Base-by-base conservation (phyloP, 371 early-diverging fungal species). In the Syncephalis fuscata region DNA sequence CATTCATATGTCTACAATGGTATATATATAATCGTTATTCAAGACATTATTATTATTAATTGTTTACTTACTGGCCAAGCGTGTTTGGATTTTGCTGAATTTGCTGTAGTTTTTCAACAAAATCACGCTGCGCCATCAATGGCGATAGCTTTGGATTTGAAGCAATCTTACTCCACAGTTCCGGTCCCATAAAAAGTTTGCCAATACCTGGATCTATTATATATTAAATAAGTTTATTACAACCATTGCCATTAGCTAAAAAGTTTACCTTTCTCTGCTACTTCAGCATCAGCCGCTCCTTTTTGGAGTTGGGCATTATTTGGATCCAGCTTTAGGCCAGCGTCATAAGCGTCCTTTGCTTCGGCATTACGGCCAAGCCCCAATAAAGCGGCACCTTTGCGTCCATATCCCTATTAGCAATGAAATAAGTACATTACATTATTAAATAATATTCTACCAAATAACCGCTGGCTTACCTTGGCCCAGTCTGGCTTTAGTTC, bases 301-400 rank as follows among this genome's bases (percentile, higher is more conserved):
- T 80, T 80, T 60, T 71, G 65, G 32, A 86, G 58, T 26, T 50
- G 71, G 7, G 73, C 68, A 55, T 84, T 89, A 45, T 56, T 61
- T 20, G 89, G 88, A 48, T 89, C 90, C 25, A 80, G 7, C 55
- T 74, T 68, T 49, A 89, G 67, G 32, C 86, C 89, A 36, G 56
- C 71, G 51, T 76, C 61, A 59, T 83, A 89, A 4, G 77, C 71
- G n/a, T 74, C 71, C 20, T 60, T 66, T 21, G 90, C 87, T 24
- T 82, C 82, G 20, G 65, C 67, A 40, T 67, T 60, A 37, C 68
- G 61, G 8, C 67, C 68, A 40, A 86, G 57, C 20, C 90, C 90
- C 51, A 70, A 70, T 36, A 83, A 72, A 11, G 90, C 90, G 24
- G 86, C 81, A 10, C 85, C 90, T 62, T 83, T 79, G 54, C 91